phyloP scores from a whole-genome alignment of 164 flowering plant species.

The Saururus chinensis region DNA sequence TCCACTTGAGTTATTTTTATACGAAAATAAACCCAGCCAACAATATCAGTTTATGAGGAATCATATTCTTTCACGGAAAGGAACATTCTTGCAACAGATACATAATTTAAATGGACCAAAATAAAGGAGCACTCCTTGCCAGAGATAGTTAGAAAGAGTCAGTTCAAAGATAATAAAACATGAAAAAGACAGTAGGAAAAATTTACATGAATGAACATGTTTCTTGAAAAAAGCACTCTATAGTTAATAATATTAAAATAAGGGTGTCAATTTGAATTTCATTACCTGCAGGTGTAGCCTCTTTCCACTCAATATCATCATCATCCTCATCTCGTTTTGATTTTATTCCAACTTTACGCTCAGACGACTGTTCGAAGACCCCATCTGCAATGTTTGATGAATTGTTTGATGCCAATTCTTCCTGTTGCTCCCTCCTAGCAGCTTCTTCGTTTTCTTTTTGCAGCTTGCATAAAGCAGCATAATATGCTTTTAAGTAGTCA shows the following conservation, averaged over 20 bases:
- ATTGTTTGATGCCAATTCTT: slow-evolving; percentile 11
- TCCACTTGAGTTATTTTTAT: too few species aligned
- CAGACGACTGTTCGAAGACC: slow-evolving; percentile 20
- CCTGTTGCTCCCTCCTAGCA: slow-evolving; percentile 29
- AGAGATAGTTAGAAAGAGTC: background rate
- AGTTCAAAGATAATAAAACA: background rate
- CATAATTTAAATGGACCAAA: too few species aligned
- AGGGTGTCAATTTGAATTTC: background rate
- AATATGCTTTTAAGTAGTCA: slow-evolving; percentile 81
- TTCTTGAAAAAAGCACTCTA: background rate
- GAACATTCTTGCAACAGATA: too few species aligned
- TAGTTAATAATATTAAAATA: too few species aligned
- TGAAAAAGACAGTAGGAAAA: background rate
- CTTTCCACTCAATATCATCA: slow-evolving; percentile 85
- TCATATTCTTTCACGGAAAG: too few species aligned
- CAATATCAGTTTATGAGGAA: too few species aligned
- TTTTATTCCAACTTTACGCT: slow-evolving; percentile 78
- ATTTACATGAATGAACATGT: background rate
- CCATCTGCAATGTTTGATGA: slow-evolving; percentile 14
- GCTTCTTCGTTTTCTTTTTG: slow-evolving; percentile 53
- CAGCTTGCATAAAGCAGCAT: slow-evolving; percentile 60
- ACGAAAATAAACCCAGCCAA: too few species aligned
- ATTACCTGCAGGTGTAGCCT: slow-evolving; percentile 55
- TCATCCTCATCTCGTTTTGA: slow-evolving; percentile 52
- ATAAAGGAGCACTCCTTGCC: too few species aligned